Evolutionary conservation across 2,329 filamentous ascomycete genomes (phyloP).

Genomic region (Alternaria infectoria): DNA sequence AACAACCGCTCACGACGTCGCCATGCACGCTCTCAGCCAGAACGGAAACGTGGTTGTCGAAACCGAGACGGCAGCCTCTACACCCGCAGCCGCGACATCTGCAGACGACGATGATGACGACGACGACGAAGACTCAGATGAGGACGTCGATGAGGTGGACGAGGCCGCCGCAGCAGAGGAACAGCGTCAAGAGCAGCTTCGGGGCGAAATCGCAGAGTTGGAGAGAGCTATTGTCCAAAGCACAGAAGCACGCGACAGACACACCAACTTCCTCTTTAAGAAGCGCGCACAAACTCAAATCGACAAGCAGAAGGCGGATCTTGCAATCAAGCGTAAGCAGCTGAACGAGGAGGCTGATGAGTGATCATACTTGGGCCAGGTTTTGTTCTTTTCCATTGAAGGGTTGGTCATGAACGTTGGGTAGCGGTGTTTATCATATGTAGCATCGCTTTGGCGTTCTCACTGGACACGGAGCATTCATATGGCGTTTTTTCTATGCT

Average conservation of each 20-base stretch:
- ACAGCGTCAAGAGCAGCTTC: slow-evolving; percentile 53
- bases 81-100: slow-evolving; percentile 41
- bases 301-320: slow-evolving; percentile 53
- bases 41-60: slow-evolving; percentile 35
- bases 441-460: not conserved
- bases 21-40: slow-evolving; percentile 46
- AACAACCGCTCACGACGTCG: slow-evolving; percentile 45
- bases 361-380: not conserved
- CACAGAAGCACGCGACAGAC: slow-evolving; percentile 51
- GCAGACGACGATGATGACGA: slow-evolving; percentile 53
- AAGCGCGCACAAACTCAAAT: slow-evolving; percentile 58
- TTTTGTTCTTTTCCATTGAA: not conserved
- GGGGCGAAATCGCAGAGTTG: slow-evolving; percentile 62
- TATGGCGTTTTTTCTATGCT: not conserved
- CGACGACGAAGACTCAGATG: slow-evolving; percentile 51
- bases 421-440: not conserved
- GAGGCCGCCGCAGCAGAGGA: slow-evolving; percentile 58
- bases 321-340: slow-evolving; percentile 62
- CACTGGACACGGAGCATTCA: not conserved
- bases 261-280: slow-evolving; percentile 58
- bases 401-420: not conserved
- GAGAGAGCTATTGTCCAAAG: slow-evolving; percentile 57
- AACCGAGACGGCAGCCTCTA: slow-evolving; percentile 40
- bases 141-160: slow-evolving; percentile 54
- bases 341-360: slow-evolving; percentile 39